Conservation (phyloP, 2,329 filamentous ascomycete genomes). For the Fusarium veterinarium region DNA sequence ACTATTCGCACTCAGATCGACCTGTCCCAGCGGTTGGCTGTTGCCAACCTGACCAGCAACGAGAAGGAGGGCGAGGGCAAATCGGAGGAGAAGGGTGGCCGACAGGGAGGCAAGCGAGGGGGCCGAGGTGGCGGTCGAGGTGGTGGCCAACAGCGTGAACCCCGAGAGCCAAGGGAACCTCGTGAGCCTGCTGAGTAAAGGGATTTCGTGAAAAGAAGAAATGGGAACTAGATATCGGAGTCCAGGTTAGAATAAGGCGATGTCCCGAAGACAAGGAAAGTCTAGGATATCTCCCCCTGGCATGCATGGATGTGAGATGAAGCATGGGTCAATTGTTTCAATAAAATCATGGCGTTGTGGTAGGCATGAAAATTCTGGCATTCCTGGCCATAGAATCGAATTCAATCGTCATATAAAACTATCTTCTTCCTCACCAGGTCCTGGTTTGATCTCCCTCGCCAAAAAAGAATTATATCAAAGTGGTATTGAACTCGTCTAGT, state of each 20-base stretch:
- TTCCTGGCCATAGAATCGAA: slow-evolving; percentile 50
- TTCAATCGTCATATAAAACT: slow-evolving; percentile 49
- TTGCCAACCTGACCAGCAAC: slow-evolving; percentile 69
- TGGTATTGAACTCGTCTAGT: slow-evolving; percentile 48
- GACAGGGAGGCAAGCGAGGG: slow-evolving; percentile 63
- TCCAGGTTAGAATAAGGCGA: slow-evolving; percentile 39
- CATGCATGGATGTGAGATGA: slow-evolving; percentile 45
- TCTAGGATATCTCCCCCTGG: slow-evolving; percentile 41
- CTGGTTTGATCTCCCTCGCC: not conserved
- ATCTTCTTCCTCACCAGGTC: slow-evolving; percentile 3
- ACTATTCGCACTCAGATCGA: slow-evolving; percentile 99
- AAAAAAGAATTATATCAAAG: slow-evolving; percentile 41
- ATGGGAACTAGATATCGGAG: slow-evolving; percentile 32
- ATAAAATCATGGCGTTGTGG: slow-evolving; percentile 55
- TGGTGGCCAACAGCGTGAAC: slow-evolving; percentile 62
- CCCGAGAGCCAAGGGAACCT: slow-evolving; percentile 61
- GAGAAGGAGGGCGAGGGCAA: slow-evolving; percentile 64
- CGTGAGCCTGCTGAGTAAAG: slow-evolving; percentile 51
- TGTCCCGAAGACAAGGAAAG: slow-evolving; percentile 36
- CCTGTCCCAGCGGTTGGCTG: slow-evolving; percentile 92
- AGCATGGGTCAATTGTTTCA: slow-evolving; percentile 50
- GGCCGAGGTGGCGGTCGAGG: slow-evolving; percentile 63
- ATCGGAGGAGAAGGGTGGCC: slow-evolving; percentile 58
- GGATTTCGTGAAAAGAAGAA: slow-evolving; percentile 22
- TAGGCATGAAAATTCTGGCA: slow-evolving; percentile 49